Base-by-base conservation (phyloP, 805 yeast species). In the Schwanniomyces polymorphus region DNA sequence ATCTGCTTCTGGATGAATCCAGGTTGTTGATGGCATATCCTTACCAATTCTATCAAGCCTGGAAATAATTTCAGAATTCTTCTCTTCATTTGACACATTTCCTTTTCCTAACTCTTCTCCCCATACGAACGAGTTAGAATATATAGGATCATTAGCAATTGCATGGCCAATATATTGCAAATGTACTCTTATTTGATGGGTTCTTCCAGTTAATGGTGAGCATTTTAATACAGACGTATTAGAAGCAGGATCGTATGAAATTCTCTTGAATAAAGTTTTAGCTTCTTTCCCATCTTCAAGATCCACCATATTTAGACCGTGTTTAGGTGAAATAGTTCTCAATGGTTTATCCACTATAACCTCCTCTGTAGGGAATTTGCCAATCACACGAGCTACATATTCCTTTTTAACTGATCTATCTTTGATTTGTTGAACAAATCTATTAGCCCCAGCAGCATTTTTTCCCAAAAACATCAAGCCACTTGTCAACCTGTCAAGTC, bases 121-220 rank as follows among this genome's bases (percentile, higher is more conserved):
- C 97, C 97, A 94, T 0, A 89, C 84, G 14, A 67, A 64, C 12
- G 76, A 79, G 56, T 88, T 88, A 2, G 97, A 86, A 59, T 91
- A 92, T 1, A 91, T 75, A 0, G 97, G 97, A 52, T 73, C 78
- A 53, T 73, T 73, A 38, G 78, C 78, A 29, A 73, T 70, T 1
- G 77, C 76, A 47, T 68, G 65, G 2, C 72, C 70, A n/a, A 94
- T 56, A 54, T 76, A 86, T 65, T 91, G 97, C 47, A 94, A 68
- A 69, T 94, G 99, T 0, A 94, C 96, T 50, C 99, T 74, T 43
- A 94, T 91, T 63, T 92, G 99, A 64, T 92, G 99, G 0, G 97
- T 90, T 60, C 99, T 76, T 0, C 99, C 99, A 0, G 99, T 92
- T 14, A 79, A 68, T 1, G 99, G 99, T 53, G 74, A 78, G 65